Conservation (phyloP, 345 rosid species). For the Dimocarpus longan region DNA sequence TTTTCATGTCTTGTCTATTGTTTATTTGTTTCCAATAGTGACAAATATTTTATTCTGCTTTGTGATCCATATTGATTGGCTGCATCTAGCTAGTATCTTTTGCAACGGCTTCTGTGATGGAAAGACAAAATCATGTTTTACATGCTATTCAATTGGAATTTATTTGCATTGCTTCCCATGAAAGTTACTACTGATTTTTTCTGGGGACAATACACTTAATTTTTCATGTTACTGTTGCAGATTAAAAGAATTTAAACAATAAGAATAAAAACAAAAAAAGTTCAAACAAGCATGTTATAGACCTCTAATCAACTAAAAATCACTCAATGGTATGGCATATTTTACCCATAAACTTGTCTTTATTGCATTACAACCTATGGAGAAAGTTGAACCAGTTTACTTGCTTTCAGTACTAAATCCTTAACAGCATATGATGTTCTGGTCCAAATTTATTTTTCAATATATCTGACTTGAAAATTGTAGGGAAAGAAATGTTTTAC, state of each 20-base stretch:
- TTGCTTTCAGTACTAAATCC: neutral
- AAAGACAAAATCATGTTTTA: neutral
- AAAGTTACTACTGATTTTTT: neutral
- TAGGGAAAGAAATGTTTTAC: constrained; percentile 4
- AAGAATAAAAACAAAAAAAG: too few relatives aligned
- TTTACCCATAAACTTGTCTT: neutral
- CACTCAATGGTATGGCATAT: neutral
- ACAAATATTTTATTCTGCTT: neutral
- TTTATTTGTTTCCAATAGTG: neutral
- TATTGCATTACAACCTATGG: neutral
- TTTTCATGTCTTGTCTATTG: neutral
- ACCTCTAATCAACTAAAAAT: neutral
- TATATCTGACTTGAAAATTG: neutral
- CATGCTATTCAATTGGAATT: neutral
- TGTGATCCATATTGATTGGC: neutral
- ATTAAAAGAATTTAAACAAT: too few relatives aligned
- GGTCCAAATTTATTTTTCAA: neutral
- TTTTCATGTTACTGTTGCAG: too few relatives aligned
- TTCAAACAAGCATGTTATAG: neutral
- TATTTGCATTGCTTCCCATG: neutral
- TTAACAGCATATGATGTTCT: neutral
- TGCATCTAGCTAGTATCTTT: neutral
- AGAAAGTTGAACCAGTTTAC: neutral
- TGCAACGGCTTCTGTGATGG: neutral
- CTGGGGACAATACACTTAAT: too few relatives aligned